Percentiles rank a stretch among this genome's conserved stretches.
Conservation (phyloP, 2,329 filamentous ascomycete genomes). For the Hirsutella rhossiliensis region DNA sequence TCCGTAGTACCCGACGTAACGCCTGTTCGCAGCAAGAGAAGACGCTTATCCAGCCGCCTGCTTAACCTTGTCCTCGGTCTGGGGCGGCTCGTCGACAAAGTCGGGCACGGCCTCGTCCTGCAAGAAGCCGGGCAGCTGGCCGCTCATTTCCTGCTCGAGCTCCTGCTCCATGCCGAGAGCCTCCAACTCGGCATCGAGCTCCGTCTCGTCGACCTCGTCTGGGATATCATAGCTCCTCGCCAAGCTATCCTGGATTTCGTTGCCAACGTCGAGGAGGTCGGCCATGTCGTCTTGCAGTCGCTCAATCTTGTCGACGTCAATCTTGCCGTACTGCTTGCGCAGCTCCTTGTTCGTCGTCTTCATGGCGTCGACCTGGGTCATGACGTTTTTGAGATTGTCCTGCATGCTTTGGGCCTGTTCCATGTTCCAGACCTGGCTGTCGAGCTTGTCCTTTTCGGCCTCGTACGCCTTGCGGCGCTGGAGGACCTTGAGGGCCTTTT, state of each 20-base stretch:
- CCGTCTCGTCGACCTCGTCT: constrained; percentile 92
- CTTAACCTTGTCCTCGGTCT: constrained; percentile 62
- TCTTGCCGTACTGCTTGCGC: constrained; percentile 88
- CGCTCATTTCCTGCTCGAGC: constrained; percentile 56
- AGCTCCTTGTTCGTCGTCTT: constrained; percentile 93
- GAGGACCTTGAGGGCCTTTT: constrained; percentile 88
- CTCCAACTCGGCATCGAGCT: constrained; percentile 92
- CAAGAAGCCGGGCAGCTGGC: constrained; percentile 71
- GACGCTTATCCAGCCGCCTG: constrained; percentile 52
- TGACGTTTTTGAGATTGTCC: constrained; percentile 95
- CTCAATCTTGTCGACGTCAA: constrained; percentile 96
- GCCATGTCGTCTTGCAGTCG: constrained; percentile 98
- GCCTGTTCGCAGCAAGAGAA: not conserved
- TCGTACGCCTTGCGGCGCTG: constrained; percentile 94
- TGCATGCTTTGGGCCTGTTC: constrained; percentile 97
- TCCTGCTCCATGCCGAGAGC: constrained; percentile 91
- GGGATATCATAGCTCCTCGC: constrained; percentile 86
- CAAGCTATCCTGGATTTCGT: constrained; percentile 95
- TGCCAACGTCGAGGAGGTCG: constrained; percentile 91
- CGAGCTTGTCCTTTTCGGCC: constrained; percentile 82
- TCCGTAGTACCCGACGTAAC: too few species aligned
- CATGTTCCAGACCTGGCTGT: constrained; percentile 97
- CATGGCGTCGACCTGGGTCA: constrained; percentile 96
- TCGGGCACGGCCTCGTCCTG: constrained; percentile 76
- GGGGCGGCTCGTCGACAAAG: constrained; percentile 87